Base-by-base conservation (phyloP, 805 yeast genomes). In the Dipodascus geniculatus region DNA sequence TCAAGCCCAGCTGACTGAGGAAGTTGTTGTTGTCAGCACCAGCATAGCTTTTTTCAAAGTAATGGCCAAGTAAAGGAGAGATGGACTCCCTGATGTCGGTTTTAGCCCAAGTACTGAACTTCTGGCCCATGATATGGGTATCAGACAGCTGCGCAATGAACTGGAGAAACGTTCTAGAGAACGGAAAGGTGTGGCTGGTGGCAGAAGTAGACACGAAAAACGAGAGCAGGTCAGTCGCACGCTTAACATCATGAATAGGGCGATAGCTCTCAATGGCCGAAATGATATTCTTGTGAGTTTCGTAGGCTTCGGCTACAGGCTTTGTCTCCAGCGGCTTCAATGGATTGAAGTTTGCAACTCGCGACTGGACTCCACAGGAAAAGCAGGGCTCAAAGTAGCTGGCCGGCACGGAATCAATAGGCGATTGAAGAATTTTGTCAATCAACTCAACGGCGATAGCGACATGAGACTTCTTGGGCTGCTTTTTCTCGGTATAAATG, bases 21-120 rank as follows among this genome's bases (percentile, higher is more conserved):
- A 79, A 60, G 42, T 63, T 65, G 2, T 63, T 62, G 33, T 65
- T 64, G 28, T 60, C 56, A 23, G 50, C 56, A 48, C 57, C 62
- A 11, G 54, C 65, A 22, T 56, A 62, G 2, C 64, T 60, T n/a
- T 38, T 38, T 38, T 38, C 44, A 38, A 76, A 62, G 8, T 68
- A 63, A 3, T 73, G 57, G 47, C 65, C 70, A 23, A 17, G 38
- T 17, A 52, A 49, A 19, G 68, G 68, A 49, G 79, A 72, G 9
- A 73, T 63, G 49, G 77, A 65, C 48, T 72, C 74, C 23, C 69
- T 68, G 55, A 84, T 64, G 55, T 77, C 76, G 33, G 70, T 54
- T 22, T 50, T 51, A 6, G 59, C 65, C 72, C 72, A 68, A 4
- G 49, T 52, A 3, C 44, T 50, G 3, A 54, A 20, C 49, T 52